Evolutionary conservation across 1,284 basidiomycete species (phyloP), one percentile per base, ranked within the genome.

Genomic region (Microstroma glucosiphilum): DNA sequence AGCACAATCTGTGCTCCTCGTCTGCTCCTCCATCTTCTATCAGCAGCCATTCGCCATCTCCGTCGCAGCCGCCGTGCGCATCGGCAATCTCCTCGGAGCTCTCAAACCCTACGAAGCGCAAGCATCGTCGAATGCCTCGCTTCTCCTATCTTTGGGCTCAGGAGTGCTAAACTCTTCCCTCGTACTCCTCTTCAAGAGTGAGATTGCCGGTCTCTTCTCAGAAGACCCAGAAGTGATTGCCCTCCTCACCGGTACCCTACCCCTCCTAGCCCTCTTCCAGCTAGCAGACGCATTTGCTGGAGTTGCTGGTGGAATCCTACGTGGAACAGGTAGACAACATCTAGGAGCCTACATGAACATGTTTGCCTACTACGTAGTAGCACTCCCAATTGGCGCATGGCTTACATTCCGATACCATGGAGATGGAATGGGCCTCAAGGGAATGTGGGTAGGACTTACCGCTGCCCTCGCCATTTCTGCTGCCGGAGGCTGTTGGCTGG

Each of bases 131-230:
- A 53, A 71, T 17, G 75, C 75, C 2, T 69, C 75, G 11, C 66
- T 81, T 54, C 53, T 69, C 54, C 51, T 73, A 25, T 64, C 68
- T 42, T 62, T 60, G 40, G 64, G 43, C 21, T 65, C 63, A 46
- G 59, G 64, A 13, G 66, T 69, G 0, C 40, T 80, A 43, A 81
- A 75, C 69, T 90, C 89, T 65, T 74, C 83, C 0, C 81, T 90
- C 77, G 89, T 90, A 78, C 71, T 91, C 67, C 77, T 84, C 13
- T 90, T 91, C 83, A 83, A 89, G 6, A 79, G 86, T 41, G 82
- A 82, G 3, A 92, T 90, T 89, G 91, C 84, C 2, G 86, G 87
- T 73, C 79, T 93, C 25, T 96, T 94, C 83, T 94, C 92, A 72
- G 82, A 86, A 60, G 91, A 94, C 80, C 83, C 85, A 85, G 86